Conservation (phyloP, 148 eudicot species). For the Mesembryanthemum crystallinum region DNA sequence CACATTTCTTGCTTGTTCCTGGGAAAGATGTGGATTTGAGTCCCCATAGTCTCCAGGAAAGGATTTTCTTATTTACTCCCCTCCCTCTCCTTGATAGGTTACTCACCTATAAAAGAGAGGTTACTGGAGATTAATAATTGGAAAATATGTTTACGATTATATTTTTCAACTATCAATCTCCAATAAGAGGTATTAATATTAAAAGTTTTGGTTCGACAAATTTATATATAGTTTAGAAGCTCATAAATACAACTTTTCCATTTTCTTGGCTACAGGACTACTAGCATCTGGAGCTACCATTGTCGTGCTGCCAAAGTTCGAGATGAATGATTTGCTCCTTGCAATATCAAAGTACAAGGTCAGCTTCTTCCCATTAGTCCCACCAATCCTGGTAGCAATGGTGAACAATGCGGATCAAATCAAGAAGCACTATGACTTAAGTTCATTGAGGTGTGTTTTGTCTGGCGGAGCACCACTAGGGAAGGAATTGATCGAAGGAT, state of each 20-base stretch:
- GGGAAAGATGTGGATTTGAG: too few species aligned
- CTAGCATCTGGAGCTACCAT: slow-evolving; percentile 74
- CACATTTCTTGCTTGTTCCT: too few species aligned
- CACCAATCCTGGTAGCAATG: slow-evolving; percentile 84
- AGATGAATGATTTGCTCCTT: slow-evolving; percentile 65
- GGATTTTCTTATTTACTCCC: too few species aligned
- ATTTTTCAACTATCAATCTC: too few species aligned
- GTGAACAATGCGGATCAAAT: slow-evolving; percentile 63
- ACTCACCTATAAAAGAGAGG: too few species aligned
- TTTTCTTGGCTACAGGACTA: slow-evolving; percentile 46
- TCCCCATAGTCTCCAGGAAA: too few species aligned
- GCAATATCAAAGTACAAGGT: slow-evolving; percentile 65
- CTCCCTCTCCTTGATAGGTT: too few species aligned
- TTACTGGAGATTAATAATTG: too few species aligned
- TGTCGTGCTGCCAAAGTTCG: slow-evolving; percentile 74
- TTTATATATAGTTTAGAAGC: too few species aligned
- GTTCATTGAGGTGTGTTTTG: slow-evolving; percentile 46
- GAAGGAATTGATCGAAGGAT: slow-evolving; percentile 80
- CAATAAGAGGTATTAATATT: too few species aligned
- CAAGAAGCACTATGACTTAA: slow-evolving; percentile 43
- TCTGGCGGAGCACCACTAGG: slow-evolving; percentile 92
- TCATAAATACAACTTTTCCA: neutral
- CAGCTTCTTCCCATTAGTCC: slow-evolving; percentile 69
- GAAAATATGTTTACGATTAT: too few species aligned
- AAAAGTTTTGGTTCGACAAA: too few species aligned